Evolutionary conservation across 495 filamentous ascomycete genomes (phyloP).

Genomic region (Xylona heveae): DNA sequence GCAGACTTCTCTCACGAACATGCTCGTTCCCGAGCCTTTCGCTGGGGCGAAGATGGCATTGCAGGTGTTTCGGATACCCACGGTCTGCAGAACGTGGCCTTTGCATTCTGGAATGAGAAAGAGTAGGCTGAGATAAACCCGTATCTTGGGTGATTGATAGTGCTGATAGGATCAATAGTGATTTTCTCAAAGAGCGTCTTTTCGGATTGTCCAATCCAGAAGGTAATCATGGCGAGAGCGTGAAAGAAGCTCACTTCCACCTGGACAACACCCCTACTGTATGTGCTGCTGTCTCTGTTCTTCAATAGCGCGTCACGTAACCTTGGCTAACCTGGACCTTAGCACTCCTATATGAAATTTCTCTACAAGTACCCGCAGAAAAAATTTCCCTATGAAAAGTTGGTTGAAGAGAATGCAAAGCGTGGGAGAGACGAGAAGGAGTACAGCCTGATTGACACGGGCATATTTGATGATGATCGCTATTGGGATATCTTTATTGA

Average conservation of each 20-base stretch:
- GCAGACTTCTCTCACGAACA: conserved; percentile 85
- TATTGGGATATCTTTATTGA: conserved; percentile 98
- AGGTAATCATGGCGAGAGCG: conserved; percentile 87
- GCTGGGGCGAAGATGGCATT: conserved; percentile 96
- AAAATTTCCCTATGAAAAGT: conserved; percentile 75
- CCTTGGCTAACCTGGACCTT: conserved; percentile 6
- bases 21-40: conserved; percentile 64
- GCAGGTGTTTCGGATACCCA: conserved; percentile 88
- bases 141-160: no score
- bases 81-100: conserved; percentile 74
- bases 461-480: conserved; percentile 83
- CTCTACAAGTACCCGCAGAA: conserved; percentile 93
- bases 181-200: conserved; percentile 80
- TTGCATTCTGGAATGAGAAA: conserved; percentile 94
- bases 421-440: conserved; percentile 56
- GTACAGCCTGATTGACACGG: conserved; percentile 83
- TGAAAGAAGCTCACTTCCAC: conserved; percentile 94
- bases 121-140: no score
- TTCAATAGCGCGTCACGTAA: conserved; percentile 23
- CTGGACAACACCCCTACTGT: conserved; percentile 68
- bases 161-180: conserved; percentile 23
- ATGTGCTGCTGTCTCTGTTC: conserved; percentile 15
- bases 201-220: conserved; percentile 91
- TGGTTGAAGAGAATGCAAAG: conserved; percentile 62
- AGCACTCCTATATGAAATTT: conserved; percentile 98